Percentiles rank a stretch among this genome's conserved stretches.
Conservation (phyloP, 306 rosid species). For the Heteromeles arbutifolia region DNA sequence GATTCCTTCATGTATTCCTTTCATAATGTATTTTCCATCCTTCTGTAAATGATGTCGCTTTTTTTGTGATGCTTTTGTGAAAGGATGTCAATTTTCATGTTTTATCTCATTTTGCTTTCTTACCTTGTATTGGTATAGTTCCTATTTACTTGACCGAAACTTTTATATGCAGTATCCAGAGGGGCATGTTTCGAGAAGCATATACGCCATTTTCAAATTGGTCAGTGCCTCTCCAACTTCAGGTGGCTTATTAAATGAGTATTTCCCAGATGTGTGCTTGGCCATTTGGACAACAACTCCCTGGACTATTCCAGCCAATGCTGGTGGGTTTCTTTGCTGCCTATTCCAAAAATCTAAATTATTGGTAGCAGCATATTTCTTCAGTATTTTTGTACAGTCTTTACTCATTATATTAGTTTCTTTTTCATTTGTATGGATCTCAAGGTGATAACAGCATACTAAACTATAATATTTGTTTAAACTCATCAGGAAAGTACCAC, state of each 20-base stretch:
- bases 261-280: constrained; percentile 67
- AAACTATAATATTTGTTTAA: background rate
- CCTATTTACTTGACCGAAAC: constrained; percentile 11
- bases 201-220: constrained; percentile 75
- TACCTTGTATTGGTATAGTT: background rate
- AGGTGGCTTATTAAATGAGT: constrained; percentile 54
- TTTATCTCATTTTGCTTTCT: background rate
- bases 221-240: constrained; percentile 43
- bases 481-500: background rate
- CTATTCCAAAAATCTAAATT: constrained; percentile 15
- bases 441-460: background rate
- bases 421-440: background rate
- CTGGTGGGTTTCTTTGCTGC: constrained; percentile 51
- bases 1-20: background rate
- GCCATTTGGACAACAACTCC: constrained; percentile 99
- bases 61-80: background rate
- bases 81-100: background rate
- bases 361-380: constrained; percentile 7
- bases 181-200: constrained; percentile 84
- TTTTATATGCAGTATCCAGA: constrained; percentile 74
- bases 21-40: background rate
- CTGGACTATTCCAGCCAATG: constrained; percentile 98
- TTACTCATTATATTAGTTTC: background rate
- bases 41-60: background rate
- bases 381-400: background rate